Base-by-base conservation (phyloP, 441 rosid genomes). In the Manihot esculenta region DNA sequence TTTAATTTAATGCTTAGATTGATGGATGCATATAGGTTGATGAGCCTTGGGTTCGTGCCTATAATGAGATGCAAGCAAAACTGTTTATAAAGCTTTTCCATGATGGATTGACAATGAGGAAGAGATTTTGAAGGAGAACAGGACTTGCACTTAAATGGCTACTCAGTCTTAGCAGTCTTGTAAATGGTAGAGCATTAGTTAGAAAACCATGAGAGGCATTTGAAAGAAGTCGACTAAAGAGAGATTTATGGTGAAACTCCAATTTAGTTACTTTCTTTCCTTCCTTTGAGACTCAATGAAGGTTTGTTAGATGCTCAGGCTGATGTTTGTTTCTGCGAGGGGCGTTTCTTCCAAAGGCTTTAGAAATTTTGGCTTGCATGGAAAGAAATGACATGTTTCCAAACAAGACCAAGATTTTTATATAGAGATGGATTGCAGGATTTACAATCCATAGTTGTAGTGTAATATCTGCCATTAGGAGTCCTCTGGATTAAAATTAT, bases 181-280 rank as follows among this genome's bases (percentile, higher is more conserved):
- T n/a, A n/a, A n/a, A n/a, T n/a, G n/a, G n/a, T 26, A 90, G 83
- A 78, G 81, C 88, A 50, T 45, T 87, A 74, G 94, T 97, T 20
- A 88, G 94, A 83, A 92, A 88, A 76, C 94, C 96, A 1, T 89
- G 97, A 47, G 95, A 88, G 72, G 96, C 91, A 10, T 93, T 86
- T 53, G 98, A 86, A 87, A 67, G 92, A 87, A 71, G 82, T 89
- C 70, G 4, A 30, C 33, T 30, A 82, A 89, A 72, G 87, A 88
- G 71, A 82, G 94, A 70, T 80, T 84, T 41, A 74, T 20, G 71
- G 69, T 62, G 65, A 72, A 78, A 20, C 67, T 51, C 42, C 78
- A 76, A 42, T 74, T 41, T n/a, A 80, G 75, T 80, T 77, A 48
- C 64, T 75, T 21, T 49, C 74, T 14, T 73, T 77, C 12, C 92